Evolutionary conservation across 2,329 filamentous ascomycete species (phyloP).

Genomic region (Aspergillus costaricaensis): DNA sequence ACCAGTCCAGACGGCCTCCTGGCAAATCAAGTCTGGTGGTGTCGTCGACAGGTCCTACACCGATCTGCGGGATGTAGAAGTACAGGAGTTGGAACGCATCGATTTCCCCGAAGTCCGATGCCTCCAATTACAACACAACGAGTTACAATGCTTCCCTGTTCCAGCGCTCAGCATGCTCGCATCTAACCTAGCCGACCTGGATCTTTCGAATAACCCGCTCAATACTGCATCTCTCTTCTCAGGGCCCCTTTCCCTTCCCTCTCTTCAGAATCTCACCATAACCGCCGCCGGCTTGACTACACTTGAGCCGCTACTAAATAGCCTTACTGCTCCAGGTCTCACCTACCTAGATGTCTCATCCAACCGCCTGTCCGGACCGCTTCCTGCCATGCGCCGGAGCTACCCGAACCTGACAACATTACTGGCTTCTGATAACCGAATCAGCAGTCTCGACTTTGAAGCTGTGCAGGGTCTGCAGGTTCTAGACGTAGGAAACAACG

Average conservation of each 20-base stretch:
- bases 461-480: slow-evolving; percentile 72
- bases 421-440: slow-evolving; percentile 75
- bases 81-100: slow-evolving; percentile 51
- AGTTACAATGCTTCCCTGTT: slow-evolving; percentile 68
- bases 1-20: slow-evolving; percentile 33
- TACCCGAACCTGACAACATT: slow-evolving; percentile 74
- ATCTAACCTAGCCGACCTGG: slow-evolving; percentile 69
- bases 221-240: slow-evolving; percentile 65
- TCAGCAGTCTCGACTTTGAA: slow-evolving; percentile 71
- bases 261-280: slow-evolving; percentile 75
- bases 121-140: slow-evolving; percentile 75
- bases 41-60: slow-evolving; percentile 71
- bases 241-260: slow-evolving; percentile 68
- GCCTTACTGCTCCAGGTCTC: slow-evolving; percentile 72
- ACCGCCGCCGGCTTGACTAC: slow-evolving; percentile 72
- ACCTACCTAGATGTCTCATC: slow-evolving; percentile 77
- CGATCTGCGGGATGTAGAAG: slow-evolving; percentile 57
- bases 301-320: slow-evolving; percentile 64
- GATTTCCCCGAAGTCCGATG: slow-evolving; percentile 53
- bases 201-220: slow-evolving; percentile 74
- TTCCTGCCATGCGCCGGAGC: slow-evolving; percentile 65
- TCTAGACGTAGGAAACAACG: slow-evolving; percentile 81
- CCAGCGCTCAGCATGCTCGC: slow-evolving; percentile 70
- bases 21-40: slow-evolving; percentile 42
- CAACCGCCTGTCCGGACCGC: slow-evolving; percentile 70